phyloP scores from a whole-genome alignment of 2,329 filamentous ascomycete species.

The Monilinia laxa region DNA sequence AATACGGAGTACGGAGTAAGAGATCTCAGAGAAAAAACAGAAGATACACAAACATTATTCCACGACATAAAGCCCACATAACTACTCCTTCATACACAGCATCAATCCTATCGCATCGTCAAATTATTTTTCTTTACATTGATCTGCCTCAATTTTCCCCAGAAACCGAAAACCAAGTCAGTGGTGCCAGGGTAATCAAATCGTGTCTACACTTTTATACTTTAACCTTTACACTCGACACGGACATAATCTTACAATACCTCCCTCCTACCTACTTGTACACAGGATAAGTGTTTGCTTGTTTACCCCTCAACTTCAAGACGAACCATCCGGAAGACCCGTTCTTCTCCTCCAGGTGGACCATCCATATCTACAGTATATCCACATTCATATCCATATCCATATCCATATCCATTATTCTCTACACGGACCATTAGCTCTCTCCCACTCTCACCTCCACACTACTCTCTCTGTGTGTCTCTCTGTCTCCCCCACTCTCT shows the following conservation, averaged over 20 bases:
- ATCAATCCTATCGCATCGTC: slow-evolving; percentile 6
- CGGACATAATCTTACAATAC: background rate
- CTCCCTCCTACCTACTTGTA: background rate
- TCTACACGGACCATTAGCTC: slow-evolving; percentile 8
- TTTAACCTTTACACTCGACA: background rate
- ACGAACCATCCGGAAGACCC: slow-evolving; percentile 2
- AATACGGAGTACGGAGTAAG: background rate
- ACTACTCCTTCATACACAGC: background rate
- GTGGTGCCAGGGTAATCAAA: slow-evolving; percentile 10
- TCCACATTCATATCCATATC: background rate
- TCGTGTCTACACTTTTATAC: background rate
- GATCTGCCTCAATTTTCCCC: slow-evolving; percentile 11
- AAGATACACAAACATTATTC: background rate
- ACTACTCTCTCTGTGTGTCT: background rate
- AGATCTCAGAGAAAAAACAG: background rate
- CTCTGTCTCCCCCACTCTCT: background rate
- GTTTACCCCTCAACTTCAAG: background rate
- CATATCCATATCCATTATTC: background rate
- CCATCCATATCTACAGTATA: background rate
- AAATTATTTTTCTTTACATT: background rate
- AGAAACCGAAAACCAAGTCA: slow-evolving; percentile 21
- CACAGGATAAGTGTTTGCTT: slow-evolving; percentile 5
- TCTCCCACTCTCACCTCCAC: background rate
- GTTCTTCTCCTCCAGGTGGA: slow-evolving; percentile 5
- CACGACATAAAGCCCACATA: slow-evolving; percentile 15